Evolutionary conservation across 2,329 filamentous ascomycete genomes (phyloP).

Genomic region (Microdochium nivale): DNA sequence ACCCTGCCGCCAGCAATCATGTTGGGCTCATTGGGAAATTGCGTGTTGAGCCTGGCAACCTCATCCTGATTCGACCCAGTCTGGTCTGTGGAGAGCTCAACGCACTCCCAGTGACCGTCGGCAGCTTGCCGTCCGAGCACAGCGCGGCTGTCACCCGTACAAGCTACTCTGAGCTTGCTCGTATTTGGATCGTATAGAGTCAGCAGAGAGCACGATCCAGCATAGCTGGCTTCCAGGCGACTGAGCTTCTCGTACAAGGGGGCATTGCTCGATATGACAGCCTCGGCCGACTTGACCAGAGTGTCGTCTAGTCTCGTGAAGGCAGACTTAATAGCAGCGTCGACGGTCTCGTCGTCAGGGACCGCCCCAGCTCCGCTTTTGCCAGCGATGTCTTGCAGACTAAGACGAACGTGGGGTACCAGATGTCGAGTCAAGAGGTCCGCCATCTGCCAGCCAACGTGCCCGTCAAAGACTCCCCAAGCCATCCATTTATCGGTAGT

Average conservation of each 20-base stretch:
- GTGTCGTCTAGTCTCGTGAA: conserved; percentile 27
- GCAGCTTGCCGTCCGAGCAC: conserved; percentile 45
- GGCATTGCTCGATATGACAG: conserved; percentile 18
- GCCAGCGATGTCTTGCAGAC: conserved; percentile 10
- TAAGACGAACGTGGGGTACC: conserved; percentile 18
- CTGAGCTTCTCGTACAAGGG: conserved; percentile 18
- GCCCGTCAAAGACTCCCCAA: conserved; percentile 25
- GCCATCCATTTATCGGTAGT: conserved; percentile 17
- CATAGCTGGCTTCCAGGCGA: conserved; percentile 18
- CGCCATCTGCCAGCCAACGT: conserved; percentile 25
- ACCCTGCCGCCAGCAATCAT: conserved; percentile 51
- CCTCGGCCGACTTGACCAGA: conserved; percentile 16
- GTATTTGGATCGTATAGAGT: conserved; percentile 49
- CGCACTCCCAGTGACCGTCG: conserved; percentile 37
- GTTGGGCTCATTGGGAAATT: conserved; percentile 54
- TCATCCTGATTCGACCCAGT: conserved; percentile 55
- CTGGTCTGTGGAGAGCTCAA: conserved; percentile 54
- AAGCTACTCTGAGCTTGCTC: conserved; percentile 51
- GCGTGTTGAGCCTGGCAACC: conserved; percentile 39
- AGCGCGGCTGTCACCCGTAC: conserved; percentile 59
- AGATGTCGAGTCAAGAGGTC: conserved; percentile 19
- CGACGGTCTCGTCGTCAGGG: conserved; percentile 14
- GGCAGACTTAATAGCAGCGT: conserved; percentile 25
- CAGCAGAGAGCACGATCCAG: conserved; percentile 27
- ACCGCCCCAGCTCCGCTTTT: conserved; percentile 4